Conservation (phyloP, 805 yeast genomes). For the Yarrowia sp. region DNA sequence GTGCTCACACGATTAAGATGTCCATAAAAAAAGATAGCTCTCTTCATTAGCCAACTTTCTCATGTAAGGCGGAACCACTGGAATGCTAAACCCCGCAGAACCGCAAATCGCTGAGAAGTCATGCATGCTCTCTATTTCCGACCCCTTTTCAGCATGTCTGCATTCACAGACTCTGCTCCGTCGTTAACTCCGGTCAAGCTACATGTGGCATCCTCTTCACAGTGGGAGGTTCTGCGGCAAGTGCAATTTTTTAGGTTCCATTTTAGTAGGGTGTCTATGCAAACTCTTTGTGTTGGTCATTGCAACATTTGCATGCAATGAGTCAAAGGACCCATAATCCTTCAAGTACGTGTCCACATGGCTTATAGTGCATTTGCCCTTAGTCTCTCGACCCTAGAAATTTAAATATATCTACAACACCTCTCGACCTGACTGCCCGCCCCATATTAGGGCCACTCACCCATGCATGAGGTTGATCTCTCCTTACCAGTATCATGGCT, state of each 20-base stretch:
- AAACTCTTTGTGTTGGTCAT: slow-evolving; percentile 7
- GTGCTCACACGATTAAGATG: neutral
- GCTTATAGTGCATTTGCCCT: neutral
- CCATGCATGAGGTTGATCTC: too few relatives aligned
- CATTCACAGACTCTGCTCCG: too few relatives aligned
- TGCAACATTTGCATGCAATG: neutral
- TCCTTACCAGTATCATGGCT: neutral
- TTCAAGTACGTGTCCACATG: neutral
- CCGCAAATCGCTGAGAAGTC: neutral
- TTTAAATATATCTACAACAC: slow-evolving; percentile 2
- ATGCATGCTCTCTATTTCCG: neutral
- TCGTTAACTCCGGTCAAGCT: neutral
- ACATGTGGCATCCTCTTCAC: neutral
- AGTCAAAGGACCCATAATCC: neutral
- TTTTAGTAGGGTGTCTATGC: neutral
- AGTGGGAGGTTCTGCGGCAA: neutral
- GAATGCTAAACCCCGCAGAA: slow-evolving; percentile 13
- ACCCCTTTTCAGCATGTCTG: neutral
- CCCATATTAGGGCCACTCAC: too few relatives aligned
- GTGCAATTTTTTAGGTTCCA: neutral
- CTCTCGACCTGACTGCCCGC: too few relatives aligned
- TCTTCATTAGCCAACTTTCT: slow-evolving; percentile 1
- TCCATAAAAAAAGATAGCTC: slow-evolving; percentile 10
- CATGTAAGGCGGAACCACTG: slow-evolving; percentile 4
- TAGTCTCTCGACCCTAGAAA: neutral